Evolutionary conservation across 768 basidiomycete species (phyloP).

Genomic region (Amanita rimosa): DNA sequence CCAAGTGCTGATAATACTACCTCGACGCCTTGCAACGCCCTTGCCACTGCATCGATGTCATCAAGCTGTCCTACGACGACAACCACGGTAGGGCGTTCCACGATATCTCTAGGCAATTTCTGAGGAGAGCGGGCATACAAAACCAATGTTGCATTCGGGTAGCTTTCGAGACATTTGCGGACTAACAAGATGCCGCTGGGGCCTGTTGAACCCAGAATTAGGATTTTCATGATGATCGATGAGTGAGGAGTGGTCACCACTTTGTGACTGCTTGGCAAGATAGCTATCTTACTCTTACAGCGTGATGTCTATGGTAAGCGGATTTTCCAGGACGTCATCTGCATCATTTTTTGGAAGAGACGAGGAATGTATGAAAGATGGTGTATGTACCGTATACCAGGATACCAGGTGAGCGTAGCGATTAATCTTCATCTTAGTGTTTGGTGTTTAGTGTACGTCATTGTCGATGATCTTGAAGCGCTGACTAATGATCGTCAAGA

Average conservation of each 20-base stretch:
- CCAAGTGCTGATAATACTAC: slow-evolving; percentile 62
- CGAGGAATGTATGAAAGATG: too few species aligned
- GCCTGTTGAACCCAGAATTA: slow-evolving; percentile 67
- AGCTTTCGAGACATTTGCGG: slow-evolving; percentile 36
- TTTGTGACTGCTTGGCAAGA: too few species aligned
- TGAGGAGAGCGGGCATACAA: slow-evolving; percentile 54
- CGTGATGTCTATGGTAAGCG: too few species aligned
- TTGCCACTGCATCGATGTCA: slow-evolving; percentile 34
- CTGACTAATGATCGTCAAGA: neutral
- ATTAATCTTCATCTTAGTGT: too few species aligned
- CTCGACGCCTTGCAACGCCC: slow-evolving; percentile 45
- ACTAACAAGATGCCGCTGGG: slow-evolving; percentile 45
- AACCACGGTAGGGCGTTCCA: slow-evolving; percentile 29
- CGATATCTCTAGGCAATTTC: slow-evolving; percentile 45
- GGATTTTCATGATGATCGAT: slow-evolving; percentile 20
- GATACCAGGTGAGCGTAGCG: too few species aligned
- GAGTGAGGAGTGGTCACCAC: too few species aligned
- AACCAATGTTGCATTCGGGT: slow-evolving; percentile 31
- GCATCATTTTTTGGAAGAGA: too few species aligned
- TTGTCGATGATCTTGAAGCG: neutral
- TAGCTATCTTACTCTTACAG: too few species aligned
- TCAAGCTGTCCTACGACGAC: slow-evolving; percentile 46
- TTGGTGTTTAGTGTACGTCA: too few species aligned
- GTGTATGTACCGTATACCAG: too few species aligned
- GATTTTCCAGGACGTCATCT: too few species aligned